These are phyloP conservation scores for Dactylorhiza incarnata DNA, from an alignment of 106 monocot species.

Conservation along the genomic window DNA sequence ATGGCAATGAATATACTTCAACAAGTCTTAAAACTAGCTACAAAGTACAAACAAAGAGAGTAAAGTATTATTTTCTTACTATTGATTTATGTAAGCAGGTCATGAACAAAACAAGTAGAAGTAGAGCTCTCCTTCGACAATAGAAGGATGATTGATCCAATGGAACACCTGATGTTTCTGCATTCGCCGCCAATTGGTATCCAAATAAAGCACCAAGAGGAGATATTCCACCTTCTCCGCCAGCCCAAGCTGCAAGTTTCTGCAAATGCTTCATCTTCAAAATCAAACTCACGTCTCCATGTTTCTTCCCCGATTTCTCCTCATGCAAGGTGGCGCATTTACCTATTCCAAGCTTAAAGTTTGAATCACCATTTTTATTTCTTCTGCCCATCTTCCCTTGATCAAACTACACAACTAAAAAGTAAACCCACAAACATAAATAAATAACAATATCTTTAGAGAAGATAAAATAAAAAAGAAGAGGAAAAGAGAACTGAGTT, in stretches of 20 bases:
- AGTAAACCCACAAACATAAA: no score
- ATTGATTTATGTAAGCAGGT: neutral
- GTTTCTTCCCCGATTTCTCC: constrained; percentile 44
- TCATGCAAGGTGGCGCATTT: constrained; percentile 32
- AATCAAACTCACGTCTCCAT: constrained; percentile 35
- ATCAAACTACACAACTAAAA: neutral
- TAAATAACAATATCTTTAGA: no score
- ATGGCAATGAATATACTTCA: no score
- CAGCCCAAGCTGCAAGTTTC: constrained; percentile 61
- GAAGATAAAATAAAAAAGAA: no score
- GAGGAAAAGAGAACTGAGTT: no score
- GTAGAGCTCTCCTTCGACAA: constrained; percentile 54
- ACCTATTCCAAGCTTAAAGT: neutral
- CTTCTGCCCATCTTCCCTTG: constrained; percentile 11
- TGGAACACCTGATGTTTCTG: constrained; percentile 61
- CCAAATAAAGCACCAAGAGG: constrained; percentile 70
- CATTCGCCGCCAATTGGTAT: constrained; percentile 29
- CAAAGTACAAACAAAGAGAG: no score
- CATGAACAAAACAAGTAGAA: neutral
- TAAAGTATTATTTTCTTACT: no score
- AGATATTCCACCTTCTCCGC: constrained; percentile 40
- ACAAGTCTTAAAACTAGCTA: no score
- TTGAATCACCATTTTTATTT: neutral
- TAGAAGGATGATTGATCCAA: constrained; percentile 37
- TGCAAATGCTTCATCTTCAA: constrained; percentile 60